Percentiles rank a stretch among this genome's conserved stretches.
These are phyloP conservation scores for Gremmenia infestans DNA, from an alignment of 2,329 filamentous ascomycete species.

Conservation along the genomic window DNA sequence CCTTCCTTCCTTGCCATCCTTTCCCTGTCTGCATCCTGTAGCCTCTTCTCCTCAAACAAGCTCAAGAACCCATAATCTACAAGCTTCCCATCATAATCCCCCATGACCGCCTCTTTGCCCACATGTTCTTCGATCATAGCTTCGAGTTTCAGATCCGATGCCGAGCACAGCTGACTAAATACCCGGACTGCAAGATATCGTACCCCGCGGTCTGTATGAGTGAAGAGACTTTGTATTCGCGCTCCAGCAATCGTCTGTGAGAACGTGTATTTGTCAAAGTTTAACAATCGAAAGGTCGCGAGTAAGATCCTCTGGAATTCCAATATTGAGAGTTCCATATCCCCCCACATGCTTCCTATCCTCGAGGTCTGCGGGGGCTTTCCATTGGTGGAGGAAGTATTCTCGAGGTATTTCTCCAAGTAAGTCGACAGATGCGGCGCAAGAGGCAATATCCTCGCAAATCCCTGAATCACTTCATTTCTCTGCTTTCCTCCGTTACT, in stretches of 20 bases:
- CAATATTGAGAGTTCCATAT: conserved; percentile 33
- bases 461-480: conserved; percentile 56
- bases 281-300: conserved; percentile 72
- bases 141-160: conserved; percentile 74
- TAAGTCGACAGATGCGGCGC: conserved; percentile 74
- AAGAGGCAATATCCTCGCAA: conserved; percentile 76
- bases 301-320: conserved; percentile 50
- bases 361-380: conserved; percentile 15
- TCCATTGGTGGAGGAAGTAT: conserved; percentile 25
- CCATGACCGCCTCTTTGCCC: conserved; percentile 55
- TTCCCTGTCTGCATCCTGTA: conserved; percentile 19
- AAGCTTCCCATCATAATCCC: conserved; percentile 66
- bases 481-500: conserved; percentile 11
- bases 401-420: conserved; percentile 47
- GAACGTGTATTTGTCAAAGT: conserved; percentile 67
- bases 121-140: conserved; percentile 64
- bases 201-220: conserved; percentile 53
- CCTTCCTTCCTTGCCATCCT: neutral
- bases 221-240: conserved; percentile 64
- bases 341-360: conserved; percentile 21
- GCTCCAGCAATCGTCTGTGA: conserved; percentile 58
- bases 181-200: conserved; percentile 79
- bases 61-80: conserved; percentile 76
- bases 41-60: conserved; percentile 47
- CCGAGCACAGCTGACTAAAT: conserved; percentile 72